Percentiles rank a stretch among this genome's conserved stretches.
These are phyloP conservation scores for Colletotrichum camelliae DNA, from an alignment of 2,329 filamentous ascomycete genomes.

Conservation along the genomic window DNA sequence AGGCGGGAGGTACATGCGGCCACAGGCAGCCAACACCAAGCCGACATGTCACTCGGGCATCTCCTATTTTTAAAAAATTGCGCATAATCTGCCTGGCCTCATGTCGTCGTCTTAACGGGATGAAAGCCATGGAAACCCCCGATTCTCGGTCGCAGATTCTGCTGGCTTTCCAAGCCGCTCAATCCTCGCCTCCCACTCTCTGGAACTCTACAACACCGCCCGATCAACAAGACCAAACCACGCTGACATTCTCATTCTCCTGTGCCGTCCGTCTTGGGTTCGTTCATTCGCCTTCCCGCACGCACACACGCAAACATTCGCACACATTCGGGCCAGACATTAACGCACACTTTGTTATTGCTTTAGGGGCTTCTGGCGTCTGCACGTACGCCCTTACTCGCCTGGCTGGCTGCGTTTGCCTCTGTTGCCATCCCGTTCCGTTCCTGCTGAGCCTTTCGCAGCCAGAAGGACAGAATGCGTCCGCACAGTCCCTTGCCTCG, in stretches of 20 bases:
- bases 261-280: not conserved
- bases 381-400: not conserved
- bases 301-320: not conserved
- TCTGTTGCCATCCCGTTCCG: not conserved
- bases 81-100: slow-evolving; percentile 8
- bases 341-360: not conserved
- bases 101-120: slow-evolving; percentile 1
- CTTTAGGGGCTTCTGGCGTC: not conserved
- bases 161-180: not conserved
- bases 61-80: slow-evolving; percentile 4
- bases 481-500: not conserved
- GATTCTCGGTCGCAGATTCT: not conserved
- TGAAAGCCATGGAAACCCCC: slow-evolving; percentile 14
- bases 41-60: not conserved
- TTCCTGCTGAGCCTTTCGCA: not conserved
- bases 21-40: not conserved
- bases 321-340: not conserved
- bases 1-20: not conserved
- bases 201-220: not conserved
- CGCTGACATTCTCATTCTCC: not conserved
- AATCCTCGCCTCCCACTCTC: not conserved
- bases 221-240: not conserved
- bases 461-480: not conserved
- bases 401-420: not conserved
- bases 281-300: not conserved